Conservation (phyloP, 805 yeast genomes). For the Vanderwaltozyma verrucispora region DNA sequence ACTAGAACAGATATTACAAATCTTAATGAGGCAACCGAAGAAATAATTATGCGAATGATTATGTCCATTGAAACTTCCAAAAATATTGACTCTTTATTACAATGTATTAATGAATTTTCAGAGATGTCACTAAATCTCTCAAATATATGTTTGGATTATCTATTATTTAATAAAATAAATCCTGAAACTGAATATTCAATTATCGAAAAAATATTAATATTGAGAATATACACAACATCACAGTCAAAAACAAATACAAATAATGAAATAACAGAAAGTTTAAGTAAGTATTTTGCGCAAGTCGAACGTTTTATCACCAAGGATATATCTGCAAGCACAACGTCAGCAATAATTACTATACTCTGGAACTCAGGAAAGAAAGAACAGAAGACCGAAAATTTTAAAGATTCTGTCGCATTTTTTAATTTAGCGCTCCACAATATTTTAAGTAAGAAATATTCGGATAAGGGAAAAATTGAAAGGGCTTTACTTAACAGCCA, state of each 20-base stretch:
- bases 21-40: constrained; percentile 15
- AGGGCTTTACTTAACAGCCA: constrained; percentile 28
- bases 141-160: constrained; percentile 27
- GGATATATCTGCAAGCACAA: constrained; percentile 21
- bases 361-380: constrained; percentile 33
- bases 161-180: constrained; percentile 27
- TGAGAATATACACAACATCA: constrained; percentile 18
- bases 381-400: constrained; percentile 17
- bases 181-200: constrained; percentile 18
- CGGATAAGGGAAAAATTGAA: constrained; percentile 30
- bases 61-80: constrained; percentile 19
- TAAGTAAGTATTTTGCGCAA: constrained; percentile 17
- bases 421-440: constrained; percentile 19
- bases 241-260: constrained; percentile 15
- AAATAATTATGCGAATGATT: constrained; percentile 30
- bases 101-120: constrained; percentile 24
- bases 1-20: constrained; percentile 6
- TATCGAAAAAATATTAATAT: constrained; percentile 23
- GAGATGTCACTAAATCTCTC: constrained; percentile 19
- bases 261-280: constrained; percentile 13
- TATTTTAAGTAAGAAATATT: constrained; percentile 18
- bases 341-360: constrained; percentile 28
- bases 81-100: constrained; percentile 17
- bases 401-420: constrained; percentile 18
- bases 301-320: constrained; percentile 23